These are phyloP conservation scores for Penicillium sp. DNA, from an alignment of 2,329 filamentous ascomycete species.

Conservation along the genomic window DNA sequence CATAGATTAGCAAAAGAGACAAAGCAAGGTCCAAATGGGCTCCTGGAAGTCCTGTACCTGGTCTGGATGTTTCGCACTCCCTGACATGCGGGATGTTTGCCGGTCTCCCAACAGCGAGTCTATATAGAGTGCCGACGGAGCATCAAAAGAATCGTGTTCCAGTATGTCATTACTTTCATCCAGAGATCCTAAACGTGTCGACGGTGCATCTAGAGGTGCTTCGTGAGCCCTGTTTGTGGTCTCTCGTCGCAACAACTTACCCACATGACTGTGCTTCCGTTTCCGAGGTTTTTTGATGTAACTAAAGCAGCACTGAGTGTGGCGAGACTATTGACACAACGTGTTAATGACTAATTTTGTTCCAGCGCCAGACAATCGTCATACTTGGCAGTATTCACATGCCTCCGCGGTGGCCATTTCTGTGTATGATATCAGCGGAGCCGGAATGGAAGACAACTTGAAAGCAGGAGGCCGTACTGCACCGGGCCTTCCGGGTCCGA, in stretches of 20 bases:
- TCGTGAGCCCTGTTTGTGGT: not conserved
- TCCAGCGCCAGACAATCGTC: not conserved
- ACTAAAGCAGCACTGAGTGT: constrained; percentile 1
- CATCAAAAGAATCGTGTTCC: not conserved
- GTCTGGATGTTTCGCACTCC: not conserved
- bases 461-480: not conserved
- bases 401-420: not conserved
- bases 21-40: no score
- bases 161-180: not conserved
- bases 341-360: not conserved
- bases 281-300: constrained; percentile 7
- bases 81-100: not conserved
- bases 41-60: not conserved
- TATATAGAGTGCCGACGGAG: not conserved
- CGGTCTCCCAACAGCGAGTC: constrained; percentile 7
- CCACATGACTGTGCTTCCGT: not conserved
- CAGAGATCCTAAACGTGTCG: not conserved
- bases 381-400: not conserved
- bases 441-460: not conserved
- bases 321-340: not conserved
- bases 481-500: constrained; percentile 1
- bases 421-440: not conserved
- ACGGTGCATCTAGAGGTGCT: not conserved
- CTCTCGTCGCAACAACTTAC: not conserved
- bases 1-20: not conserved